Base-by-base conservation (phyloP, 2,329 filamentous ascomycete species). In the Monilinia fructigena region DNA sequence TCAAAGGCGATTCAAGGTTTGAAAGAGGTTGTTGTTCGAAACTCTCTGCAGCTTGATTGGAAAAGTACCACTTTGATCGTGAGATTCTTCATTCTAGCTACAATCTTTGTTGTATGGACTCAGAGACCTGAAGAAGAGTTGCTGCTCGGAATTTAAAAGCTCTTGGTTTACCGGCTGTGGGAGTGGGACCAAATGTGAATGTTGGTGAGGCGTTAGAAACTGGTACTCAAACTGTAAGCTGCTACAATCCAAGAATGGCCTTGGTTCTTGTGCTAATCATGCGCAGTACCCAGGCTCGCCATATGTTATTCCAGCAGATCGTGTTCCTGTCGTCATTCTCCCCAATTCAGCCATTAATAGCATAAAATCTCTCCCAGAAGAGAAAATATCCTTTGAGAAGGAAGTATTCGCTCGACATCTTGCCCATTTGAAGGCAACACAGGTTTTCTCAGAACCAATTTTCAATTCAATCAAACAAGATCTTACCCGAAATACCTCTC, bases 401-500 rank as follows among this genome's bases (percentile, higher is more conserved):
- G 59, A 62, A 53, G 59, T 62, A 16, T 62, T 28, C 47, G 31
- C 47, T 23, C 47, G 59, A 53, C 59, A 62, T 40, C 38, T 63
- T n/a, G 60, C 35, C 2, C 60, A 63, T 11, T 48, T 63, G 23
- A 28, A 40, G 53, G 18, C n/a, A 28, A 31, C 53, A 2, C 16
- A 54, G 28, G 20, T 42, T 16, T 63, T 63, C 48, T 63, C 60
- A n/a, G 60, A 54, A 28, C 47, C 60, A 11, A 63, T 58, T 42
- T 42, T 65, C 23, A n/a, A 28, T 50, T 65, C 72, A 35, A 59
- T 74, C 26, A 73, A 71, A 23, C 47, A 68, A 50, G 71, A 75
- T 35, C 68, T 75, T 14, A 74, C 73, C 6, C 68, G 70, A 11
- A 67, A 72, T 26, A 69, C 74, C 38, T 68, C 67, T 12, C 67